Evolutionary conservation across 345 rosid species (phyloP).

Genomic region (Dipteronia sinensis): DNA sequence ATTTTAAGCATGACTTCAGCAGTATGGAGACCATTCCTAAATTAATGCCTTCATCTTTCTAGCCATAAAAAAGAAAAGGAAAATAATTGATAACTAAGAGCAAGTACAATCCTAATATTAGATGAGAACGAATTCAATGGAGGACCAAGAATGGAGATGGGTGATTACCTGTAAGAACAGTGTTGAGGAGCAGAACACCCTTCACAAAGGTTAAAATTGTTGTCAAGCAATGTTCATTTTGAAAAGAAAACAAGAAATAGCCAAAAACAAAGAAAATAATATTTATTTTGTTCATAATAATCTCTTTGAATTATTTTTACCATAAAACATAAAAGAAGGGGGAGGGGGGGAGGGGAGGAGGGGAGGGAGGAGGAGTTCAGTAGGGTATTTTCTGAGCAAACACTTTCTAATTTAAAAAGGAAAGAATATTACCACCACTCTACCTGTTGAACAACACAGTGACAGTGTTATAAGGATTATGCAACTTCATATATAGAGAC

Average conservation of each 20-base stretch:
- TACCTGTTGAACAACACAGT: too few relatives aligned
- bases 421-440: too few relatives aligned
- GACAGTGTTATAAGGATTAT: not conserved
- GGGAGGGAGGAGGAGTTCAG: not conserved
- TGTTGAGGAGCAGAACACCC: conserved; percentile 90
- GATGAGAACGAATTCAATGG: not conserved
- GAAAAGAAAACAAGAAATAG: not conserved
- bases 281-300: too few relatives aligned
- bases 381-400: not conserved
- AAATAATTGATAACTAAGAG: not conserved
- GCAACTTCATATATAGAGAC: not conserved
- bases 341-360: not conserved
- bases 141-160: conserved; percentile 12
- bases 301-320: not conserved
- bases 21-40: conserved; percentile 1
- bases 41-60: conserved; percentile 3
- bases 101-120: not conserved
- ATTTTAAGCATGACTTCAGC: not conserved
- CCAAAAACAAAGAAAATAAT: conserved; percentile 7
- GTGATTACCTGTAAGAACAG: conserved; percentile 83
- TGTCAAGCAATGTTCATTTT: conserved; percentile 5
- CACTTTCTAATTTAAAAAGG: not conserved
- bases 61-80: conserved; percentile 8
- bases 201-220: conserved; percentile 27
- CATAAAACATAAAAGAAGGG: not conserved